These are phyloP conservation scores for Crithidia expoeki DNA, from an alignment of 208 protist species.

Conservation along the genomic window DNA sequence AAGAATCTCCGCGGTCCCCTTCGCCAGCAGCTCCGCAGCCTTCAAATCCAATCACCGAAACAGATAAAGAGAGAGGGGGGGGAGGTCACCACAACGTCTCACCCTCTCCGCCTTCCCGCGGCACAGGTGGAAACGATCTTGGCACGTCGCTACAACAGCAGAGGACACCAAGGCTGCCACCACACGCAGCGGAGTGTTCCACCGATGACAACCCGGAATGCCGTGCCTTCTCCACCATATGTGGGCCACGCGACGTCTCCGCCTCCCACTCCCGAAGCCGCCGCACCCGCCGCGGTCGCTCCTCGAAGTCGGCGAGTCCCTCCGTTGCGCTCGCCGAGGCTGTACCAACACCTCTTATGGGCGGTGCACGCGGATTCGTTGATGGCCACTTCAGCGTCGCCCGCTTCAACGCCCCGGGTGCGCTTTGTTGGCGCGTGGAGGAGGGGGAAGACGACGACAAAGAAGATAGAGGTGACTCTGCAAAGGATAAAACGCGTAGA, in stretches of 20 bases:
- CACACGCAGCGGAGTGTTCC: neutral
- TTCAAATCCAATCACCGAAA: too few relatives aligned
- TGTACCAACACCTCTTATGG: constrained; percentile 47
- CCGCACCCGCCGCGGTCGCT: constrained; percentile 12
- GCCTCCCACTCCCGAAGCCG: neutral
- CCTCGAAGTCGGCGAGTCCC: constrained; percentile 23
- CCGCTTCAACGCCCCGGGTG: constrained; percentile 57
- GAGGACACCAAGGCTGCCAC: neutral
- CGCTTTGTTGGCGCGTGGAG: constrained; percentile 79
- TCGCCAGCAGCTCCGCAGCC: constrained; percentile 1
- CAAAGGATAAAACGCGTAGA: too few relatives aligned
- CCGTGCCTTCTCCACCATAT: neutral
- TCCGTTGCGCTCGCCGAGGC: constrained; percentile 29
- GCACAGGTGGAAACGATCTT: neutral
- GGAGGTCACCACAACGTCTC: too few relatives aligned
- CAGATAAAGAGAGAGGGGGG: too few relatives aligned
- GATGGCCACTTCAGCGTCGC: constrained; percentile 74
- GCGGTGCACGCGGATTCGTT: constrained; percentile 58
- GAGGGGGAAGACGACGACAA: constrained; percentile 11
- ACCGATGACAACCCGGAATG: constrained; percentile 1
- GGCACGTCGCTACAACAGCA: neutral
- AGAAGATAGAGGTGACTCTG: too few relatives aligned
- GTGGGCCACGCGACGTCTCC: neutral
- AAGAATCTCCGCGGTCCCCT: neutral
- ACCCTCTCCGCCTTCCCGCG: too few relatives aligned